These are phyloP conservation scores for Colletotrichum karsti DNA, from an alignment of 2,329 filamentous ascomycete genomes.

Conservation along the genomic window DNA sequence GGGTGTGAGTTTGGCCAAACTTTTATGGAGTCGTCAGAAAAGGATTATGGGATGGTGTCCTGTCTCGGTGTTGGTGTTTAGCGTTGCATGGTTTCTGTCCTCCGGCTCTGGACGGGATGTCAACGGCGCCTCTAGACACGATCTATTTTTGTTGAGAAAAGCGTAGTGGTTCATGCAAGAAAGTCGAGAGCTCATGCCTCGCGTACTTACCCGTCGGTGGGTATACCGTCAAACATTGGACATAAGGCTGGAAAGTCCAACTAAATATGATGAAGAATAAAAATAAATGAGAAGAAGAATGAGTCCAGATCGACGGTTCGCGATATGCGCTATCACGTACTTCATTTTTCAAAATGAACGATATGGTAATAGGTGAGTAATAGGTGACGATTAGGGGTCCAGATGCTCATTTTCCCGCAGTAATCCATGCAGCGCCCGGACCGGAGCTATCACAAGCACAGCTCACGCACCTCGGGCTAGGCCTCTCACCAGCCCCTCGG, in stretches of 20 bases:
- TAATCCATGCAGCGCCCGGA: background rate
- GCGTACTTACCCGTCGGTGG: background rate
- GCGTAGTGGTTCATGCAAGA: background rate
- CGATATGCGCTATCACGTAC: background rate
- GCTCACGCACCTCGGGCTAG: background rate
- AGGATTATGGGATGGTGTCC: background rate
- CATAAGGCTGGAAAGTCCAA: background rate
- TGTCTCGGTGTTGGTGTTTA: conserved; percentile 7
- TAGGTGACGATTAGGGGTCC: background rate
- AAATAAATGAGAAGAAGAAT: background rate
- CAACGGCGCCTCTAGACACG: background rate
- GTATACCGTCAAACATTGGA: background rate
- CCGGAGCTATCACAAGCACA: background rate
- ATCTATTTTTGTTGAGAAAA: conserved; percentile 4
- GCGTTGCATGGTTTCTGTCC: conserved; percentile 9
- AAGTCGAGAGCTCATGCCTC: background rate
- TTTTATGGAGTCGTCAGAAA: background rate
- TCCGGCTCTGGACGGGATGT: background rate
- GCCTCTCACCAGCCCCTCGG: background rate
- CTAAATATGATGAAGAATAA: background rate
- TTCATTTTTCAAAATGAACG: background rate
- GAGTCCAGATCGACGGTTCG: too few species aligned
- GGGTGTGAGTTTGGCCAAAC: background rate
- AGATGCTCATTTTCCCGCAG: background rate
- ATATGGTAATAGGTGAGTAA: conserved; percentile 9